phyloP scores from a whole-genome alignment of 441 rosid species.

The Populus hybrid region DNA sequence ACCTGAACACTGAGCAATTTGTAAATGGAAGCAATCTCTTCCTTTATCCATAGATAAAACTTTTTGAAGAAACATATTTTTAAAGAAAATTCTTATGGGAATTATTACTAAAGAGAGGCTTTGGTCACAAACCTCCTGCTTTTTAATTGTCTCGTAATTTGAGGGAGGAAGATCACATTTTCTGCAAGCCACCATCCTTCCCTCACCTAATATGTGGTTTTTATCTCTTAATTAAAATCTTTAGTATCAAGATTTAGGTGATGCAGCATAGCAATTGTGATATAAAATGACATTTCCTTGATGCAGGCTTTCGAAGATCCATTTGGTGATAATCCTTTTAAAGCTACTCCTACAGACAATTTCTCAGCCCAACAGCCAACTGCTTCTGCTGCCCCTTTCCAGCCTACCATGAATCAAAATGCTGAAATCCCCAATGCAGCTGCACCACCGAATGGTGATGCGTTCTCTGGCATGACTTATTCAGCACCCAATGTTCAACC shows the following conservation, averaged over 20 bases:
- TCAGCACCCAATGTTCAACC: slow-evolving; percentile 38
- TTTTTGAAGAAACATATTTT: background rate
- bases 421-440: slow-evolving; percentile 36
- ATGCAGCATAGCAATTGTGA: background rate
- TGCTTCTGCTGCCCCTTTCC: slow-evolving; percentile 37
- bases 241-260: background rate
- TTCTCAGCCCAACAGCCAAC: slow-evolving; percentile 39
- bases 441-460: slow-evolving; percentile 37
- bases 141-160: background rate
- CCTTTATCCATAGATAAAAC: background rate
- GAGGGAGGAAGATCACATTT: background rate
- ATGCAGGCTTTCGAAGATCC: slow-evolving; percentile 88
- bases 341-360: slow-evolving; percentile 49
- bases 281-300: slow-evolving; percentile 7
- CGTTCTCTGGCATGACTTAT: slow-evolving; percentile 51
- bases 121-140: background rate
- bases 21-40: background rate
- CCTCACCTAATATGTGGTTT: background rate
- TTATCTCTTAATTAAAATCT: background rate
- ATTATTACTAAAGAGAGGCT: background rate
- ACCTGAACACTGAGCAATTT: background rate
- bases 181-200: background rate
- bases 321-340: slow-evolving; percentile 92
- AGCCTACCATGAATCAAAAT: slow-evolving; percentile 39
- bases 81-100: background rate